Percentiles rank a stretch among this genome's conserved stretches.
phyloP scores from a whole-genome alignment of 306 rosid genomes.

The Gastrolobium bilobum region DNA sequence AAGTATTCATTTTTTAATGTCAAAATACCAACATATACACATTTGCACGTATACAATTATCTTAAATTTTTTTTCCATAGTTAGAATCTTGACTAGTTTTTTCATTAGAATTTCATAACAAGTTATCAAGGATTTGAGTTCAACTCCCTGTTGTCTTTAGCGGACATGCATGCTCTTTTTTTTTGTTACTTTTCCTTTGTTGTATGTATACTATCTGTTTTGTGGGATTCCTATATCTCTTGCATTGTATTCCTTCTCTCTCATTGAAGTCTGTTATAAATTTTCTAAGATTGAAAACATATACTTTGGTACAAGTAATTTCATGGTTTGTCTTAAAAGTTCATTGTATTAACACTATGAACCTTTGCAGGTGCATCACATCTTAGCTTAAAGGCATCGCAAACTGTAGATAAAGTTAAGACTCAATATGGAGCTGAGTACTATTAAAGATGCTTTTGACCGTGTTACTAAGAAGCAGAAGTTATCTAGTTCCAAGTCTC shows the following conservation, averaged over 20 bases:
- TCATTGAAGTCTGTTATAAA: background rate
- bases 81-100: background rate
- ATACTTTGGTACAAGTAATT: slow-evolving; percentile 12
- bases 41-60: background rate
- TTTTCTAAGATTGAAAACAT: slow-evolving; percentile 27
- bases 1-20: slow-evolving; percentile 14
- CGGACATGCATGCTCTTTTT: background rate
- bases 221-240: background rate
- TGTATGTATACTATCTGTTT: slow-evolving; percentile 10
- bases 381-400: slow-evolving; percentile 34
- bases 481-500: slow-evolving; percentile 71
- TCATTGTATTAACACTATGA: slow-evolving; percentile 33
- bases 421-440: slow-evolving; percentile 76
- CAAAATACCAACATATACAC: background rate
- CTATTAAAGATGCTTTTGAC: slow-evolving; percentile 82
- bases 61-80: slow-evolving; percentile 12
- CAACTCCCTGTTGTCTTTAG: slow-evolving; percentile 1
- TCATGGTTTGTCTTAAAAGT: slow-evolving; percentile 31
- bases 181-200: background rate
- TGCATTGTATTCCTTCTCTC: slow-evolving; percentile 7
- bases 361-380: slow-evolving; percentile 49
- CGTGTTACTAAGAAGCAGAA: slow-evolving; percentile 83
- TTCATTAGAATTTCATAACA: background rate
- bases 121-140: background rate
- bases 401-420: slow-evolving; percentile 46